Conservation (phyloP, 495 filamentous ascomycete genomes). For the Aspergillus hancockii region DNA sequence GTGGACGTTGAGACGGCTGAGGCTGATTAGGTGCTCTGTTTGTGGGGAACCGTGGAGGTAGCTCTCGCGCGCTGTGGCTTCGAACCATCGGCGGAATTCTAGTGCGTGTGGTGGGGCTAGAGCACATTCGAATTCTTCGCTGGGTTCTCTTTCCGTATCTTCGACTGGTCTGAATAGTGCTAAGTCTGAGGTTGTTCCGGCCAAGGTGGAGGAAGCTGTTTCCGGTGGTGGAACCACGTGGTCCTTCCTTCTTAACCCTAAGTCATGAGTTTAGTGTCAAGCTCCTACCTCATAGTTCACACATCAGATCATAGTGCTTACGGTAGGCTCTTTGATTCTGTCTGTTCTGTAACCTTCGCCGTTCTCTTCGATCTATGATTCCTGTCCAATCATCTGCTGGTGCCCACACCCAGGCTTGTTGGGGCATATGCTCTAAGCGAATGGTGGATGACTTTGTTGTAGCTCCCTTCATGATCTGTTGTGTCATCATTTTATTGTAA, state of each 20-base stretch:
- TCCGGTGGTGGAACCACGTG: neutral
- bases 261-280: neutral
- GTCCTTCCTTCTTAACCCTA: conserved; percentile 6
- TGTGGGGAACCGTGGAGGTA: conserved; percentile 8
- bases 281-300: no score
- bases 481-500: neutral
- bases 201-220: neutral
- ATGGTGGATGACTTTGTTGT: neutral
- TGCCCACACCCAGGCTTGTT: conserved; percentile 11
- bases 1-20: conserved; percentile 18
- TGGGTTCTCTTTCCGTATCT: neutral
- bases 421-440: conserved; percentile 18
- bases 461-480: neutral
- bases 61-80: conserved; percentile 8
- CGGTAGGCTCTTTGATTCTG: conserved; percentile 20
- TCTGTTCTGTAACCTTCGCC: conserved; percentile 22
- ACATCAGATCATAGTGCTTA: conserved; percentile 1
- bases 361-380: conserved; percentile 13
- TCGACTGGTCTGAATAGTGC: neutral
- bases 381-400: conserved; percentile 23
- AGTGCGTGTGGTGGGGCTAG: conserved; percentile 1
- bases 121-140: neutral
- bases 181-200: neutral
- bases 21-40: conserved; percentile 15
- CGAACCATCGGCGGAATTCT: conserved; percentile 5